A percentile compares a stretch with the other conserved stretches of the same genome.
These are phyloP conservation scores for Ganoderma sinense DNA, from an alignment of 1,284 basidiomycete genomes.

Conservation along the genomic window DNA sequence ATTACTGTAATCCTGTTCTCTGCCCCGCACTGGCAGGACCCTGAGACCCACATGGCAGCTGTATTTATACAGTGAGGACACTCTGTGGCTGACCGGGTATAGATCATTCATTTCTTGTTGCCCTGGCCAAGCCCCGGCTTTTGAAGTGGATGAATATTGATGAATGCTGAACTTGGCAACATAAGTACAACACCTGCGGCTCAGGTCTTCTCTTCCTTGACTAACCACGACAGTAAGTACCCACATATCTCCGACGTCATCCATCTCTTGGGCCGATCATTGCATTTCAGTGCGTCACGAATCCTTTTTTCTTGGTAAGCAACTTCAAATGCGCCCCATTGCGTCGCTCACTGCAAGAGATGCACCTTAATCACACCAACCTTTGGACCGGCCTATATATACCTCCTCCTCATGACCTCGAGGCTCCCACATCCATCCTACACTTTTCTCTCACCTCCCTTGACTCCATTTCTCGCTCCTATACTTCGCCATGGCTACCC, in stretches of 20 bases:
- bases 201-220: neutral
- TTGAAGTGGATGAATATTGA: neutral
- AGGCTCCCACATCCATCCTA: neutral
- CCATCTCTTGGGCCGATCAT: neutral
- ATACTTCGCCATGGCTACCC: constrained; percentile 2
- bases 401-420: neutral
- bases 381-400: neutral
- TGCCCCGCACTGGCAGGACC: neutral
- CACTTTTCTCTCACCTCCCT: neutral
- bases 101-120: neutral
- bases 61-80: no score
- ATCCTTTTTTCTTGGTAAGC: neutral
- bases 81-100: neutral
- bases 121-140: neutral
- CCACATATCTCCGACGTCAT: neutral
- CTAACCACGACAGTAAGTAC: neutral
- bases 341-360: neutral
- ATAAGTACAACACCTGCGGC: no score
- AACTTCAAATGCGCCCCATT: neutral
- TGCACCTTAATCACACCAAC: neutral
- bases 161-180: neutral
- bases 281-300: neutral
- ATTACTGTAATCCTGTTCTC: neutral
- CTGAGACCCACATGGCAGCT: neutral
- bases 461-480: neutral